Evolutionary conservation across 192 early-diverging fungal species (phyloP).

Genomic region (Haplosporangium gracile): DNA sequence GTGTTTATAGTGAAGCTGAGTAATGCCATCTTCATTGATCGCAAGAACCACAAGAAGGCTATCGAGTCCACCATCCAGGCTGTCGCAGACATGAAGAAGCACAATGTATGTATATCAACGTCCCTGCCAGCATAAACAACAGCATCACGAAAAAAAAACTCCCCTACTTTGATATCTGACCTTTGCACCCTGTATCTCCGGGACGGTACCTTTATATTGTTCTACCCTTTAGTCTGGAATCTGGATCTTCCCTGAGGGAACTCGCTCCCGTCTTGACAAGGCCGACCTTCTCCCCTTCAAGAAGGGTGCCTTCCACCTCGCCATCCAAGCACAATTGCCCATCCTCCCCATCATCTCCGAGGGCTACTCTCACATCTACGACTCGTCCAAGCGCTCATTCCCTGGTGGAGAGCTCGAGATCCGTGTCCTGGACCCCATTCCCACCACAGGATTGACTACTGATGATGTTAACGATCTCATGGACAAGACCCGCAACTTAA

Average conservation of each 20-base stretch:
- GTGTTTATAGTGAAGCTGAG: conserved; percentile 73
- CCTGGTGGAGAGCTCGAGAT: conserved; percentile 66
- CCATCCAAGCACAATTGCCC: conserved; percentile 86
- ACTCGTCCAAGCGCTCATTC: conserved; percentile 65
- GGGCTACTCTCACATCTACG: conserved; percentile 73
- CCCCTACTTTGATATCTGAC: not conserved
- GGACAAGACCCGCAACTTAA: conserved; percentile 60
- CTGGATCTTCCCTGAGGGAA: conserved; percentile 95
- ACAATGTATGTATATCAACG: conserved; percentile 65
- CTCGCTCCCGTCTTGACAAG: conserved; percentile 78
- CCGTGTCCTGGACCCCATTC: conserved; percentile 68
- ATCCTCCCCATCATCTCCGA: conserved; percentile 90
- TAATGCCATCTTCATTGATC: conserved; percentile 90
- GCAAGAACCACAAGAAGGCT: conserved; percentile 83
- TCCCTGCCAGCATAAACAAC: not conserved
- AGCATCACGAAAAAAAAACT: not conserved
- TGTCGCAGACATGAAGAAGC: conserved; percentile 78
- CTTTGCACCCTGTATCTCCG: not conserved
- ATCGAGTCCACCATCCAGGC: conserved; percentile 83
- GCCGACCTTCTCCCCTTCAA: conserved; percentile 91
- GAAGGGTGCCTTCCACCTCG: conserved; percentile 97
- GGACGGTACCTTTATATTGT: not conserved
- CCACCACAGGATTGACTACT: conserved; percentile 57
- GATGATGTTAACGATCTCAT: conserved; percentile 64
- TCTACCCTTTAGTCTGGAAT: conserved; percentile 66